Evolutionary conservation across 805 yeast species (phyloP).

Genomic region (Yueomyces sp.): DNA sequence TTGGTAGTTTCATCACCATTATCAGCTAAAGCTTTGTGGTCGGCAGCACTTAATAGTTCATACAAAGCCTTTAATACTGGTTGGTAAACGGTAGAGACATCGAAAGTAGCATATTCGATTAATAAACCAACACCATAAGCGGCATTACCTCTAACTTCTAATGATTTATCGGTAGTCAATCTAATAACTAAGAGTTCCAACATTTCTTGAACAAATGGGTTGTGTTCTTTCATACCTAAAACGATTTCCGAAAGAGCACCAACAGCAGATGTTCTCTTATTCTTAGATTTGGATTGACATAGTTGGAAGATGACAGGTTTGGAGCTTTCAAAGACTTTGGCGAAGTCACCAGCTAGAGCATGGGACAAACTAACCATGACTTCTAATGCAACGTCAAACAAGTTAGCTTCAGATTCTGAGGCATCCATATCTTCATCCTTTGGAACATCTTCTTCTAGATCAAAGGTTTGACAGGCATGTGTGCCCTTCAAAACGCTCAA

Average conservation of each 20-base stretch:
- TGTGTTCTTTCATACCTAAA: slow-evolving; percentile 50
- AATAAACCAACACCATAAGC: slow-evolving; percentile 91
- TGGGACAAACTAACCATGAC: slow-evolving; percentile 64
- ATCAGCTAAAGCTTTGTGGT: slow-evolving; percentile 43
- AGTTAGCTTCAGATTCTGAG: slow-evolving; percentile 48
- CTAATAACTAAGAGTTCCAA: slow-evolving; percentile 56
- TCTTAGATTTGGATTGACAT: slow-evolving; percentile 47
- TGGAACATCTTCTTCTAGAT: slow-evolving; percentile 48
- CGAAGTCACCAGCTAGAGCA: slow-evolving; percentile 71
- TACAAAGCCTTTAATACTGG: slow-evolving; percentile 54
- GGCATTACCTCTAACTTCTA: slow-evolving; percentile 87
- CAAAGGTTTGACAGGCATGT: slow-evolving; percentile 74
- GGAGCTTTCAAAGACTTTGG: slow-evolving; percentile 57
- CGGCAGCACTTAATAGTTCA: slow-evolving; percentile 65
- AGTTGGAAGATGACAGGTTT: slow-evolving; percentile 47
- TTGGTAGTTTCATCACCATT: slow-evolving; percentile 60
- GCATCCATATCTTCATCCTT: slow-evolving; percentile 44
- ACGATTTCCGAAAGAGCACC: slow-evolving; percentile 89
- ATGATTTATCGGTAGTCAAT: slow-evolving; percentile 59
- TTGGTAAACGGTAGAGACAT: slow-evolving; percentile 51
- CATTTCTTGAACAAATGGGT: slow-evolving; percentile 59
- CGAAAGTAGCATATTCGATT: slow-evolving; percentile 34
- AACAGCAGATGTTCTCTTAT: slow-evolving; percentile 69
- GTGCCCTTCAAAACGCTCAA: slow-evolving; percentile 65
- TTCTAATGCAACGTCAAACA: slow-evolving; percentile 78